Conservation (phyloP, 768 basidiomycete species). For the Holtermannia corniformis region DNA sequence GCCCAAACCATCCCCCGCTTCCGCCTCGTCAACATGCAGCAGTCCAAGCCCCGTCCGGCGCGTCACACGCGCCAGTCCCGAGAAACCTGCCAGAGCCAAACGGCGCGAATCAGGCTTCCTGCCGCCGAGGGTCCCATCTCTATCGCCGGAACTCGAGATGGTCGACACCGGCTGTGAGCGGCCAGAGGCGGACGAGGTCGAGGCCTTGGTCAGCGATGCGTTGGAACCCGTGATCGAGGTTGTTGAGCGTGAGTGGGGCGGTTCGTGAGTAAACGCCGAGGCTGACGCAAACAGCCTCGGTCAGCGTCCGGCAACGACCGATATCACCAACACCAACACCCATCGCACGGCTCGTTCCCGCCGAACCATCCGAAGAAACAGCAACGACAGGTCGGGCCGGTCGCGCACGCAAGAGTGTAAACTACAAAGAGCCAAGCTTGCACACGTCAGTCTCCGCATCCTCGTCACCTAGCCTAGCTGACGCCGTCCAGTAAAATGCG, state of each 20-base stretch:
- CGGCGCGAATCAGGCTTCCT: not conserved
- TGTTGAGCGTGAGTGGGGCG: no score
- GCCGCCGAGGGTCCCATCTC: not conserved
- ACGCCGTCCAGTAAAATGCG: slow-evolving; percentile 15
- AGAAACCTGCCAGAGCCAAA: no score
- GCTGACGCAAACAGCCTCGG: no score
- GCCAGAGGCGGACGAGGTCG: not conserved
- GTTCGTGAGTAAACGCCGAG: no score
- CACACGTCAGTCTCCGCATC: slow-evolving; percentile 14
- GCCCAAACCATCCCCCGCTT: no score
- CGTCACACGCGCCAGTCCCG: no score
- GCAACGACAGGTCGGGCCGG: slow-evolving; percentile 3
- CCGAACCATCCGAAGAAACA: not conserved
- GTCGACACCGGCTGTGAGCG: not conserved
- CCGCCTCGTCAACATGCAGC: no score
- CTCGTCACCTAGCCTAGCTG: not conserved
- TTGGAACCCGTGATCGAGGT: no score
- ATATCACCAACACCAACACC: not conserved
- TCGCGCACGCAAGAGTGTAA: slow-evolving; percentile 15
- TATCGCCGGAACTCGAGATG: not conserved
- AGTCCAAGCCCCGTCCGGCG: no score
- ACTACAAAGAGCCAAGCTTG: slow-evolving; percentile 22
- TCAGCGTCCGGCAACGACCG: not conserved
- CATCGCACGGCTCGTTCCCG: not conserved
- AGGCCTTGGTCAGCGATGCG: not conserved